A percentile compares a stretch with the other conserved stretches of the same genome.
Evolutionary conservation across 495 filamentous ascomycete genomes (phyloP).

Genomic region (Platismatia glauca): DNA sequence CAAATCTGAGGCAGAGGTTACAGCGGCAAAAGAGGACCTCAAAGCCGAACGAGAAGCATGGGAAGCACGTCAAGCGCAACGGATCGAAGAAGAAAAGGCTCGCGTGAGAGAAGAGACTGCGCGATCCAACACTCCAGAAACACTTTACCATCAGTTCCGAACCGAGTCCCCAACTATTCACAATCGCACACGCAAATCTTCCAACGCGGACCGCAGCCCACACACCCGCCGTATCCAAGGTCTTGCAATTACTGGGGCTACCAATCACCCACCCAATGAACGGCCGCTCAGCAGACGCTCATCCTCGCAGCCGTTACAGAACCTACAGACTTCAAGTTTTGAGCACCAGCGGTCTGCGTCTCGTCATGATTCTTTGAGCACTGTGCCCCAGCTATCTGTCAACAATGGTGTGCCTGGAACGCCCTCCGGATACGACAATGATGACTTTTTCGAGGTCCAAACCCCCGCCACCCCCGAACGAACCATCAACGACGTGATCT

Average conservation of each 20-base stretch:
- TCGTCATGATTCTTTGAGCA: constrained; percentile 32
- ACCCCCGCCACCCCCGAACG: constrained; percentile 59
- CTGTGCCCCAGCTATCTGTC: constrained; percentile 28
- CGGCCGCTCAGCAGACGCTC: constrained; percentile 41
- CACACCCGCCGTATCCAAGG: constrained; percentile 26
- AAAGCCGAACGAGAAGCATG: constrained; percentile 60
- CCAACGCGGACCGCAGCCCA: constrained; percentile 30
- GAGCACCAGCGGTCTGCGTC: constrained; percentile 37
- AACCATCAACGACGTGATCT: constrained; percentile 78
- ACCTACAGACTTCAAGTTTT: constrained; percentile 35
- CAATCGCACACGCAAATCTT: constrained; percentile 37
- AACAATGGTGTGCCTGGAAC: constrained; percentile 37
- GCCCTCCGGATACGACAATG: constrained; percentile 52
- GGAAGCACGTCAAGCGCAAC: constrained; percentile 52
- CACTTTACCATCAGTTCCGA: constrained; percentile 38
- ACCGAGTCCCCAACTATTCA: constrained; percentile 42
- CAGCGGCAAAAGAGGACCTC: constrained; percentile 50
- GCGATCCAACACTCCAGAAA: constrained; percentile 24
- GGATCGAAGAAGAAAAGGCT: constrained; percentile 61
- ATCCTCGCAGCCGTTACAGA: constrained; percentile 37
- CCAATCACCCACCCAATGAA: constrained; percentile 16
- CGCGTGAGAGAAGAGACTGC: constrained; percentile 60
- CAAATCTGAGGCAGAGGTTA: constrained; percentile 54
- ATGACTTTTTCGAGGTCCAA: constrained; percentile 53
- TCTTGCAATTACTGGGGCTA: constrained; percentile 30